Conservation (phyloP, 2,329 filamentous ascomycete species). For the Penicillium occitanis region DNA sequence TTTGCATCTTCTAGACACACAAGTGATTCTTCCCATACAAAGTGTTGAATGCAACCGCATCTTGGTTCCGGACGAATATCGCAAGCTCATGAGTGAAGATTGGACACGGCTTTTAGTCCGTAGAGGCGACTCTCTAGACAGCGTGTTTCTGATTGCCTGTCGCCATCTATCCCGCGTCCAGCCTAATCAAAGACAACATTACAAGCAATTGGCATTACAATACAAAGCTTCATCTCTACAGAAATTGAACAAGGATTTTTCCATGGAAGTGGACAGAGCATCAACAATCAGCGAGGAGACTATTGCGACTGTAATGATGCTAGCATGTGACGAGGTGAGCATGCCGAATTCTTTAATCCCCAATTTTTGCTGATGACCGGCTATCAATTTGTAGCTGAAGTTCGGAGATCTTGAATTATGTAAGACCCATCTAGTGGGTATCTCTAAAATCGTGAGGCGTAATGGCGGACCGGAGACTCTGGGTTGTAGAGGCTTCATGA, state of each 20-base stretch:
- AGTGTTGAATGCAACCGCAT: neutral
- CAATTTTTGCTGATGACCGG: neutral
- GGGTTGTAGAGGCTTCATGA: constrained; percentile 11
- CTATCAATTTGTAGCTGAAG: neutral
- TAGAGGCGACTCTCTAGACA: neutral
- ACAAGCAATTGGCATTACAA: neutral
- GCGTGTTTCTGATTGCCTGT: constrained; percentile 11
- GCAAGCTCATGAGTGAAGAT: neutral
- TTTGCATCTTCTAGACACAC: neutral
- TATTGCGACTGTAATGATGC: constrained; percentile 9
- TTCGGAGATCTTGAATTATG: neutral
- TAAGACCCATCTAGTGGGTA: neutral
- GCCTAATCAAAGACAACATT: neutral
- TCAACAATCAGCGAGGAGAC: neutral
- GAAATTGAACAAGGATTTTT: constrained; percentile 10
- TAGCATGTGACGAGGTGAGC: constrained; percentile 14
- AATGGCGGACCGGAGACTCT: constrained; percentile 13
- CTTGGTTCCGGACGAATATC: neutral
- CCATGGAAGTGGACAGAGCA: neutral
- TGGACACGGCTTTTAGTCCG: constrained; percentile 1
- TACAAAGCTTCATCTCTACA: constrained; percentile 12
- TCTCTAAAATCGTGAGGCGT: constrained; percentile 4
- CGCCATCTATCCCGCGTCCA: neutral
- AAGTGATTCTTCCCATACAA: constrained; percentile 11
- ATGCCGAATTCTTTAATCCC: neutral